A percentile compares a stretch with the other conserved stretches of the same genome.
Evolutionary conservation across 2,329 filamentous ascomycete species (phyloP).

Genomic region (Lachnellula suecica): DNA sequence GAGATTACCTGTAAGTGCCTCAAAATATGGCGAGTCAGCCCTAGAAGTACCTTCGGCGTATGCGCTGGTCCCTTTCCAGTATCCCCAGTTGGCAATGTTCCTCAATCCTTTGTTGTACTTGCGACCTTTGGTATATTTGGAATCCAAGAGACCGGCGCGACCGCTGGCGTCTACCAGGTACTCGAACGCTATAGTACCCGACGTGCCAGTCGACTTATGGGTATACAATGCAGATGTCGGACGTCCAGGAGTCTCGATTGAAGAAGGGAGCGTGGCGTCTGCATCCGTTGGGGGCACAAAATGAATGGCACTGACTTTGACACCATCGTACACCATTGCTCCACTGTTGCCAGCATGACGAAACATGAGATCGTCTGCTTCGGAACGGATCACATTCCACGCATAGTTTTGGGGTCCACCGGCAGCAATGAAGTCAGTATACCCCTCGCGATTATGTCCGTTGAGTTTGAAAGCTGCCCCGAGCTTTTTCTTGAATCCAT

Average conservation of each 20-base stretch:
- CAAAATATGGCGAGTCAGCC: constrained; percentile 43
- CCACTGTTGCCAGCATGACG: constrained; percentile 40
- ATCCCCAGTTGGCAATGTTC: constrained; percentile 50
- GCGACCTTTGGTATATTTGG: constrained; percentile 49
- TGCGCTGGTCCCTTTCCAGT: constrained; percentile 39
- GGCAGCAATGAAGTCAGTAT: constrained; percentile 43
- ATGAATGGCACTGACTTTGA: constrained; percentile 36
- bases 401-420: constrained; percentile 39
- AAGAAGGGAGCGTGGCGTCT: not conserved
- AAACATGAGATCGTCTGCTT: constrained; percentile 45
- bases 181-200: constrained; percentile 43
- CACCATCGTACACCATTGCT: constrained; percentile 41
- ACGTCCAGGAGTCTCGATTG: constrained; percentile 24
- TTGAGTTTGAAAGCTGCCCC: constrained; percentile 11
- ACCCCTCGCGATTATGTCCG: no score
- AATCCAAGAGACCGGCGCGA: constrained; percentile 43
- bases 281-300: constrained; percentile 26
- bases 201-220: constrained; percentile 30
- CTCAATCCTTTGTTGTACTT: constrained; percentile 46
- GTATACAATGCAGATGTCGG: constrained; percentile 38
- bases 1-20: constrained; percentile 40
- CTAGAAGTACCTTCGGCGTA: constrained; percentile 37
- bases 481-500: constrained; percentile 43
- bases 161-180: constrained; percentile 51
- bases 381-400: constrained; percentile 48